Conservation (phyloP, 441 rosid species). For the Aquilaria agallochum region DNA sequence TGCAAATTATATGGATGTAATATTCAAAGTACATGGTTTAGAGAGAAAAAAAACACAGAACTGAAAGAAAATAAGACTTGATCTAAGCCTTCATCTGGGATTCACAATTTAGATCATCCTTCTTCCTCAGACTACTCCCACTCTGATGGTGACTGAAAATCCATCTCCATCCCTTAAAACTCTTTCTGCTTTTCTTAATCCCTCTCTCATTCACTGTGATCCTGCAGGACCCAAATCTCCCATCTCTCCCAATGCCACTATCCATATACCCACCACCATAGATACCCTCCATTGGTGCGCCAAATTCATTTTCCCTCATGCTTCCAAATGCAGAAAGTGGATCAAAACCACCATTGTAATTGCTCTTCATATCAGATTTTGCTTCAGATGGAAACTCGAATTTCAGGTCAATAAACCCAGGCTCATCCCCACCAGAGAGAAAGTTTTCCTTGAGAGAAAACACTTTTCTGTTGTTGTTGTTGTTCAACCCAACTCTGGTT, state of each 20-base stretch:
- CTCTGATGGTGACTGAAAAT: conserved; percentile 65
- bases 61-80: conserved; percentile 7
- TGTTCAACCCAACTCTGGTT: conserved; percentile 8
- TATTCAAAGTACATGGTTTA: conserved; percentile 9
- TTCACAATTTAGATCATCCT: conserved; percentile 29
- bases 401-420: conserved; percentile 90
- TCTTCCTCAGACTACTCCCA: conserved; percentile 32
- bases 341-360: conserved; percentile 29
- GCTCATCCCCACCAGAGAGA: conserved; percentile 68
- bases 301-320: conserved; percentile 36
- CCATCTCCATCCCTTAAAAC: conserved; percentile 98
- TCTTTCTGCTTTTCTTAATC: conserved; percentile 71
- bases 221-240: conserved; percentile 53
- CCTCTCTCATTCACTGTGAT: conserved; percentile 57
- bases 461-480: conserved; percentile 40
- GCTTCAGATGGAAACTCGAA: conserved; percentile 61
- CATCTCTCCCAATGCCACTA: conserved; percentile 27
- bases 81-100: conserved; percentile 15
- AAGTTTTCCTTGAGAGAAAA: conserved; percentile 78
- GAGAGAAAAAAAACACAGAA: conserved; percentile 9
- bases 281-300: conserved; percentile 4
- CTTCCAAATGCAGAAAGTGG: conserved; percentile 50
- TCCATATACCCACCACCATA: conserved; percentile 18
- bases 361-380: conserved; percentile 21
- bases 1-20: too few species aligned